phyloP scores from a whole-genome alignment of 75 land plant genomes.

The Adiantum capillusveneris region DNA sequence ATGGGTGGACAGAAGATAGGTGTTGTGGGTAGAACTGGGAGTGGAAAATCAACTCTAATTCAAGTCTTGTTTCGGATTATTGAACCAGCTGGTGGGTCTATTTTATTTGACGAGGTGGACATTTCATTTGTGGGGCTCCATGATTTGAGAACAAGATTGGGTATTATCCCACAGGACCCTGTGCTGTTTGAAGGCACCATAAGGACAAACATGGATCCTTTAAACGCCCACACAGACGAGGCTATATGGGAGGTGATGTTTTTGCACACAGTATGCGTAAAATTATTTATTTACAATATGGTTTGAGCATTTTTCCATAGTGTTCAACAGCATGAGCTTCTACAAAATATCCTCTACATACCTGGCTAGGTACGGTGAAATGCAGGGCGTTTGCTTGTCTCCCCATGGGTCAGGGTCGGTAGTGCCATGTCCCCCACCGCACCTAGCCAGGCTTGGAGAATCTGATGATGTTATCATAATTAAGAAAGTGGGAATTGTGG shows the following conservation, averaged over 20 bases:
- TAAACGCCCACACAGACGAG: slow-evolving; percentile 53
- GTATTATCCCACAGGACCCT: slow-evolving; percentile 89
- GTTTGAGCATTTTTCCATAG: neutral
- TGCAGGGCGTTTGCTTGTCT: no score
- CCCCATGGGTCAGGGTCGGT: no score
- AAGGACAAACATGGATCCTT: slow-evolving; percentile 72
- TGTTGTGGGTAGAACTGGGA: slow-evolving; percentile 83
- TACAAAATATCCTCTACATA: no score
- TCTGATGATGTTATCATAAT: no score
- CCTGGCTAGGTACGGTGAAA: no score
- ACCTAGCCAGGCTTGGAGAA: no score
- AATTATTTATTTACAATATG: no score
- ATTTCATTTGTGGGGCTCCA: slow-evolving; percentile 71
- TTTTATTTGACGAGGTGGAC: slow-evolving; percentile 64
- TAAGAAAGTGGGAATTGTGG: no score
- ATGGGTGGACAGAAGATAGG: slow-evolving; percentile 77
- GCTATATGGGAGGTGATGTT: slow-evolving; percentile 70
- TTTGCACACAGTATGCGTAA: no score
- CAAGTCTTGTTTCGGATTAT: slow-evolving; percentile 77
- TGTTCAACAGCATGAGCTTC: neutral
- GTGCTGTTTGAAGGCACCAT: slow-evolving; percentile 73
- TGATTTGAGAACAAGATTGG: slow-evolving; percentile 61
- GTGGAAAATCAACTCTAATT: slow-evolving; percentile 86
- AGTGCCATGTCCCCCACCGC: no score
- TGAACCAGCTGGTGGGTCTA: slow-evolving; percentile 62